Evolutionary conservation across 148 eudicot genomes (phyloP), one percentile per base, ranked within the genome.

Genomic region (Euryodendron excelsum): DNA sequence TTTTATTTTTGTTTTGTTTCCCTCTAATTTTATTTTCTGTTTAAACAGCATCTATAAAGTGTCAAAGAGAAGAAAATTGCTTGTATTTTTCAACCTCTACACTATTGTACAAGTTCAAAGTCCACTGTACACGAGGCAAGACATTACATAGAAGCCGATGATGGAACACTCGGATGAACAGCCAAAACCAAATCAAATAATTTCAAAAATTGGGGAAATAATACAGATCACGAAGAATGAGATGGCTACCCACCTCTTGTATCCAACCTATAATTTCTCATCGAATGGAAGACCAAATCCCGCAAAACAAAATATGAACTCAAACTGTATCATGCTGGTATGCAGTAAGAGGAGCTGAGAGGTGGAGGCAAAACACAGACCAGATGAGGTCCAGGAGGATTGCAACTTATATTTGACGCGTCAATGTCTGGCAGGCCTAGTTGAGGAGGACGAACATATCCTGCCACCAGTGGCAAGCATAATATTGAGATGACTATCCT

Each of bases 331-430:
- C 80, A 90, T 15, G 93, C 91, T 23, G 98, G 98, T 72, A 91
- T 80, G 81, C 99, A 96, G 81, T 85, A 93, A 21, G 99, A 93
- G 27, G 99, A 96, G 82, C 99, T 89, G 63, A 96, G 87, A 80
- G 90, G 81, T 37, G 99, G 95, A 78, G 99, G 99, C 86, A 93
- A 83, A 80, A 96, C 89, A 70, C 99, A 92, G 75, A 96, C 90
- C 79, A 96, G 80, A 86, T 96, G 99, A 4, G 99, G 98, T 28
- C 93, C 94, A n/a, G 99, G 94, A 33, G 98, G 99, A 69, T 93
- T 96, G 91, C 92, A 88, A 62, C 93, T 90, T 82, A 96, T 90
- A 73, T 90, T 88, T 33, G 92, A 82, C 78, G 87, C 86, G 0
- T 86, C 92, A 7, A 92, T 83, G 81, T 87, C 73, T 55, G 99